phyloP scores from a whole-genome alignment of 139 green algal species.

The Chlorella vulgaris region DNA sequence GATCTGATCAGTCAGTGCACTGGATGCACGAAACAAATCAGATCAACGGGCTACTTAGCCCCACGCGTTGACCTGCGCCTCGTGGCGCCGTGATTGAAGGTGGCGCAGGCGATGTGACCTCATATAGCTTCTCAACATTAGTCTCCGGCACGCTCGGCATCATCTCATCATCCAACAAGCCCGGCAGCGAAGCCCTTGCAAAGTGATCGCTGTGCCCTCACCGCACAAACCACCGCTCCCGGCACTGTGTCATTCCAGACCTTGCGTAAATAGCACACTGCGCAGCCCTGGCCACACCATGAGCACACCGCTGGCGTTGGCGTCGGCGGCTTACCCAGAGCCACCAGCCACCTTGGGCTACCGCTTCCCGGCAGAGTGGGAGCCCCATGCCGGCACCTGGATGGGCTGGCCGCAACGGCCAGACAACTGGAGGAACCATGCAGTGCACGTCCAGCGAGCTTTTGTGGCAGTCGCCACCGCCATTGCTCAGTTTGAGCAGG shows the following conservation, averaged over 20 bases:
- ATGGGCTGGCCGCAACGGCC: slow-evolving; percentile 54
- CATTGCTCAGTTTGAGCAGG: slow-evolving; percentile 60
- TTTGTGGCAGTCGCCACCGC: slow-evolving; percentile 56
- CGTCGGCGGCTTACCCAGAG: neutral
- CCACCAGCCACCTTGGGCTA: slow-evolving; percentile 22
- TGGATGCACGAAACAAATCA: too few species aligned
- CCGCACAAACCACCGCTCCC: neutral
- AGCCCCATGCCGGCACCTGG: slow-evolving; percentile 43
- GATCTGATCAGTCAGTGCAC: too few species aligned
- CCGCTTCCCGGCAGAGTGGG: slow-evolving; percentile 52
- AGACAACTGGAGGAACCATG: slow-evolving; percentile 59
- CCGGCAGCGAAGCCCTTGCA: too few species aligned
- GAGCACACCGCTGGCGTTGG: neutral
- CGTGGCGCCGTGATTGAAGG: too few species aligned
- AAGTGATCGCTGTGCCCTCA: neutral
- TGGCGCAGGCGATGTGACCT: too few species aligned
- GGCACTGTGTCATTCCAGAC: too few species aligned
- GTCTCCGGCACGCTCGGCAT: too few species aligned
- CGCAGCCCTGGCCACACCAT: neutral
- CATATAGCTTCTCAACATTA: too few species aligned
- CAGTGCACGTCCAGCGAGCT: slow-evolving; percentile 42
- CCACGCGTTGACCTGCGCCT: too few species aligned
- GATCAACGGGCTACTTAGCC: too few species aligned
- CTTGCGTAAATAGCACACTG: too few species aligned
- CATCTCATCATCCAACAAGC: too few species aligned